A percentile compares a stretch with the other conserved stretches of the same genome.
Evolutionary conservation across 345 rosid genomes (phyloP).

Genomic region (Odontarrhena argentea): DNA sequence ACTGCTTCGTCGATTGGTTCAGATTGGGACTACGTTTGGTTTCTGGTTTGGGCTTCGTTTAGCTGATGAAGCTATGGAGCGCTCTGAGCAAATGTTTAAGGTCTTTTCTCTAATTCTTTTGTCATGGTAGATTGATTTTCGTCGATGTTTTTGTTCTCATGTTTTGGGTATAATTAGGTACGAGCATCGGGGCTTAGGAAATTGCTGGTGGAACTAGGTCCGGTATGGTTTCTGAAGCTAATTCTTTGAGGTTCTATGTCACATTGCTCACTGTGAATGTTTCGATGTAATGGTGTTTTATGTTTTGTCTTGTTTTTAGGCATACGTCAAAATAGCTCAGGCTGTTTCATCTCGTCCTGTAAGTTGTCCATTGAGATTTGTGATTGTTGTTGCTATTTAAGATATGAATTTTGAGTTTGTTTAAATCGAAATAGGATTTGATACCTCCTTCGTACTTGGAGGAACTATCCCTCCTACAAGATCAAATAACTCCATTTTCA

Average conservation of each 20-base stretch:
- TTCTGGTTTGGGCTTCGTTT: constrained; percentile 74
- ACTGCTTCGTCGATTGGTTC: constrained; percentile 71
- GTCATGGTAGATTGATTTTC: neutral
- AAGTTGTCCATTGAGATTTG: constrained; percentile 37
- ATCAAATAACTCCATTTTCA: constrained; percentile 89
- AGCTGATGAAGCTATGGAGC: constrained; percentile 60
- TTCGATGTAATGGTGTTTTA: constrained; percentile 11
- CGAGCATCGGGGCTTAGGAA: constrained; percentile 90
- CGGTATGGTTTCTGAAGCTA: constrained; percentile 50
- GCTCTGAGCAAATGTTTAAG: constrained; percentile 75
- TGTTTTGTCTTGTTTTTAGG: constrained; percentile 51
- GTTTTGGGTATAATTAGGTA: constrained; percentile 47
- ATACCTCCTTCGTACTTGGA: constrained; percentile 84
- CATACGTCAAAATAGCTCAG: constrained; percentile 88
- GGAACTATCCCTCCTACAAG: constrained; percentile 86
- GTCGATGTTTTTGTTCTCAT: neutral
- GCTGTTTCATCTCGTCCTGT: constrained; percentile 93
- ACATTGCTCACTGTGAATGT: constrained; percentile 3
- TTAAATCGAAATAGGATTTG: constrained; percentile 61
- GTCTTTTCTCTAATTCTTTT: constrained; percentile 38
- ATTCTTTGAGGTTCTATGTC: neutral
- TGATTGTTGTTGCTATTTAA: constrained; percentile 12
- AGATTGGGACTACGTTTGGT: constrained; percentile 70
- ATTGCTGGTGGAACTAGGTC: constrained; percentile 83
- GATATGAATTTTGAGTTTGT: constrained; percentile 4